Conservation (phyloP, 352 stramenopile genomes). For the Phytopythium vexans region DNA sequence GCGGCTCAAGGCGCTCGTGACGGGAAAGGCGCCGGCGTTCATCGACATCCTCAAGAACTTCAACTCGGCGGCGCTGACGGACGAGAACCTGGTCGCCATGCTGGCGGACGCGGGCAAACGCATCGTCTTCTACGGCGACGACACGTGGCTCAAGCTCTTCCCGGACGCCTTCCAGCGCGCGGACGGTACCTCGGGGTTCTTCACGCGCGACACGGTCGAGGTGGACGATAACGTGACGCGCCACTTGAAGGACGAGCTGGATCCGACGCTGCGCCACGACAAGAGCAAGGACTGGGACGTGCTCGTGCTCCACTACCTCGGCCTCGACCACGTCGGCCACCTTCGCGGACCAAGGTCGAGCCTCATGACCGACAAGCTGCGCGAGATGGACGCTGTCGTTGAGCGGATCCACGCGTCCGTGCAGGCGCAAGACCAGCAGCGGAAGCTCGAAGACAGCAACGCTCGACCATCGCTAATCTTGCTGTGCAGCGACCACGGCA, state of each 20-base stretch:
- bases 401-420: conserved; percentile 59
- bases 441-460: conserved; percentile 14
- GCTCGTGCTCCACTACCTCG: conserved; percentile 85
- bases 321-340: conserved; percentile 85
- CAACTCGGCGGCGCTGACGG: conserved; percentile 73
- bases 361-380: conserved; percentile 77
- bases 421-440: conserved; percentile 41
- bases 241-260: conserved; percentile 80
- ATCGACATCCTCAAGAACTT: conserved; percentile 92
- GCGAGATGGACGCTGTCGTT: conserved; percentile 82
- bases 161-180: conserved; percentile 61
- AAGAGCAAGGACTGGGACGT: conserved; percentile 83
- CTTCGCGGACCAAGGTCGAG: conserved; percentile 70
- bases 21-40: conserved; percentile 81
- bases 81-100: conserved; percentile 64
- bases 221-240: conserved; percentile 86
- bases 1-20: conserved; percentile 83
- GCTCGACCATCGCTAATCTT: conserved; percentile 62
- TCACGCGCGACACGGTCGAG: conserved; percentile 83
- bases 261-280: conserved; percentile 55
- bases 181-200: conserved; percentile 86
- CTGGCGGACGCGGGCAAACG: conserved; percentile 41
- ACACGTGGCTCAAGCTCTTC: conserved; percentile 90
- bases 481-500: conserved; percentile 86
- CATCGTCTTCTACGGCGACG: conserved; percentile 88